Evolutionary conservation across 2,329 filamentous ascomycete genomes (phyloP), one percentile per base, ranked within the genome.

Genomic region (Scedosporium minutisporum): DNA sequence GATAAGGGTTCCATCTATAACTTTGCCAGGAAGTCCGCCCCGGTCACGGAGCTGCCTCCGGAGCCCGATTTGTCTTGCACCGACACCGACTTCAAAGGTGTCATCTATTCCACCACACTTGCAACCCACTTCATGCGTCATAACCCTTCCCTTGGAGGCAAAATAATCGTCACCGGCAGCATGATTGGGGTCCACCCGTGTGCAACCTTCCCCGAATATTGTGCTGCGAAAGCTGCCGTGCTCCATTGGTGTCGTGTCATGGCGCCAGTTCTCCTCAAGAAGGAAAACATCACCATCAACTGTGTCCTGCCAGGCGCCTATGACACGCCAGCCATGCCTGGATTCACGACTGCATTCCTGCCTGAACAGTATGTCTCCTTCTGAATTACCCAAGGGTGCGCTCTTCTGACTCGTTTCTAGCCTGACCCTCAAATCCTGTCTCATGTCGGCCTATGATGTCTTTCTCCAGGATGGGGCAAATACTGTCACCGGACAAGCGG

Each of bases 81-180:
- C 1, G 79, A 83, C 65, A 69, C 81, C n/a, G 75, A 79, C 67
- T 78, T 77, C 69, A 82, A 82, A 67, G 78, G 77, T 3, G 74
- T 83, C 1, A 68, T 82, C 0, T 82, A 82, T 62, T 78, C 79
- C 3, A 77, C 75, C 1, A 74, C 76, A 62, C 71, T 82, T 7
- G 78, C 81, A 1, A 78, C 76, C 9, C 79, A 83, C 65, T 83
- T 81, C 67, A 82, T 82, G 80, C 73, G 79, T 12, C 75, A 80
- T 63, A 82, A 82, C 63, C 66, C 69, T 2, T 68, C 67, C 0
- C 73, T 74, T 0, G 77, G 76, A 2, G 79, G 78, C 1, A 74
- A 71, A 62, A 78, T 81, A 61, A 69, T 80, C 10, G 72, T 74
- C 1, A 81, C 78, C 0, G 72, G 73, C 2, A 79, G 75, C 63